Base-by-base conservation (phyloP, 306 rosid genomes). In the Rubus parviflorus region DNA sequence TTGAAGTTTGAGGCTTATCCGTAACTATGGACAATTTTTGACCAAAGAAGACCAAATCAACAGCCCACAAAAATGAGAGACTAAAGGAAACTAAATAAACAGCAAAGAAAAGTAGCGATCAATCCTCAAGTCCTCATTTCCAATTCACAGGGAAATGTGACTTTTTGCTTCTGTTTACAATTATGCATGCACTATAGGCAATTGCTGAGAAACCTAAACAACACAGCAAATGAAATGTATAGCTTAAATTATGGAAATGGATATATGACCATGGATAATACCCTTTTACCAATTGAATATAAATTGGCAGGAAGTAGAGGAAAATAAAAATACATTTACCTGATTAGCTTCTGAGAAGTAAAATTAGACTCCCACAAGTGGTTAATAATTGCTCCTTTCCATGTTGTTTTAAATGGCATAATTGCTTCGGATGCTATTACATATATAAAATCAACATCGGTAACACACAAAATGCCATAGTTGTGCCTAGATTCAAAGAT, bases 321-420 rank as follows among this genome's bases (percentile, higher is more conserved):
- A 9, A 42, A 40, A 30, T 30, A 6, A 60, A 13, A 20, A 8
- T 10, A 73, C 22, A 38, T 61, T 74, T 70, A 96, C 99, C 99
- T 89, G 76, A 96, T 38, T 49, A 96, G 1, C 85, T 82, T 92
- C 84, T 81, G 91, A 46, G 98, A 98, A 63, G 98, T 96, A 75
- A 96, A 91, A 84, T 91, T 92, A 80, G 99, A 92, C 79, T 96
- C 97, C 99, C 99, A 96, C 81, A 96, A 85, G 78, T 88, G 98
- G 74, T 81, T 92, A 79, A 91, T 47, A 70, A 92, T 35, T 41
- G 97, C 89, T 81, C 99, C 98, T 86, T 91, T 91, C 99, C 98
- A 96, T 11, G 98, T 88, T 40, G 96, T 82, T 88, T 91, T 83
- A 65, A 92, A 89, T 85, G 61, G 81, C 20, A 82, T 83, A 82